phyloP scores from a whole-genome alignment of 139 green algal genomes.

The Micromonas pusilla region DNA sequence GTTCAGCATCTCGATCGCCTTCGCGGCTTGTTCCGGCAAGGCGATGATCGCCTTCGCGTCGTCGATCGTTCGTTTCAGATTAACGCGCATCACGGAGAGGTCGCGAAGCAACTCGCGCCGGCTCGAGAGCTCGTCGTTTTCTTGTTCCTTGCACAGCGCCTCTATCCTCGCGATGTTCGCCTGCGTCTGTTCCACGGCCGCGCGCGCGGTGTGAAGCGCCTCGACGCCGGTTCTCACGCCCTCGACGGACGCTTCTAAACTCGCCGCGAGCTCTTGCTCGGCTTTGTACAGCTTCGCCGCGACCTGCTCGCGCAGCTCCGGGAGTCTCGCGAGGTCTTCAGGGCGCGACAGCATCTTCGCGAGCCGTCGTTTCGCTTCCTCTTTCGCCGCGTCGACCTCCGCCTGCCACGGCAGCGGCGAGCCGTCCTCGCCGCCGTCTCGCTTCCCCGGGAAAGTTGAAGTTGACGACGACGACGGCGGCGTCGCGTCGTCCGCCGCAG shows the following conservation, averaged over 20 bases:
- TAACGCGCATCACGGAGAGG: background rate
- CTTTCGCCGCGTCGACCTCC: background rate
- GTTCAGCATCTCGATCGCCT: slow-evolving; percentile 3
- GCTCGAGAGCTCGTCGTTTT: background rate
- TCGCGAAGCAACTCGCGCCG: background rate
- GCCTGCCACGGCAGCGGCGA: background rate
- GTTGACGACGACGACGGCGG: no score
- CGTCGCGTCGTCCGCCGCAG: no score
- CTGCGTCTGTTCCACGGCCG: background rate
- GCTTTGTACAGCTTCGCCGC: background rate
- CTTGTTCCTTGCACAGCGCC: background rate
- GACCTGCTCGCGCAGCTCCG: background rate
- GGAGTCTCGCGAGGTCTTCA: background rate
- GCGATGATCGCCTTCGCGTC: background rate
- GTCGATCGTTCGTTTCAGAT: background rate
- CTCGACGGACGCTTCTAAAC: background rate
- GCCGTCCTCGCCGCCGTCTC: no score
- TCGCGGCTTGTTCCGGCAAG: background rate
- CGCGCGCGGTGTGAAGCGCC: background rate
- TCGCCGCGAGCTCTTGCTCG: background rate
- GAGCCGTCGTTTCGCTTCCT: background rate
- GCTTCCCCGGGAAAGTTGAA: no score
- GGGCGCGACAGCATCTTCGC: background rate
- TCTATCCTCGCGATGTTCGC: background rate
- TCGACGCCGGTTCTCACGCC: background rate